Percentiles rank a stretch among this genome's conserved stretches.
phyloP scores from a whole-genome alignment of 2,329 filamentous ascomycete species.

The Pochonia chlamydosporia region DNA sequence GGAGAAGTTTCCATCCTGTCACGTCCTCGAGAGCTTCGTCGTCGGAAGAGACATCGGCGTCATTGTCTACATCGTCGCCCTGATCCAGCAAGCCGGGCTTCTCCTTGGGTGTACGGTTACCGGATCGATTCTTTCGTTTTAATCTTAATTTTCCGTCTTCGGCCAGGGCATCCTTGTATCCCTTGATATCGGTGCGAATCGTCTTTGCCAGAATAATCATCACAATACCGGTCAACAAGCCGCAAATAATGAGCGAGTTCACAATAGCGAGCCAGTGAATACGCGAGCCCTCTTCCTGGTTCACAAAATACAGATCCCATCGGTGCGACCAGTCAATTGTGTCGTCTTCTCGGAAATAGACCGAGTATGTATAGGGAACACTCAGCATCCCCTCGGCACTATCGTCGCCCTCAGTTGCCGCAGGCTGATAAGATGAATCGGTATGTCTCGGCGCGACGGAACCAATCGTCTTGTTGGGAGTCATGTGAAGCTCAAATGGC shows the following conservation, averaged over 20 bases:
- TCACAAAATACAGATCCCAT: constrained; percentile 87
- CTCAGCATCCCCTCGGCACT: constrained; percentile 63
- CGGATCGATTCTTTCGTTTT: constrained; percentile 41
- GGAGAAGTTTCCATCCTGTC: constrained; percentile 82
- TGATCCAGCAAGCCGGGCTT: constrained; percentile 59
- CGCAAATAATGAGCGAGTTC: constrained; percentile 80
- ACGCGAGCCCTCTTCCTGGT: constrained; percentile 73
- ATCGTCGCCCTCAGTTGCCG: constrained; percentile 39
- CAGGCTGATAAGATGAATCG: constrained; percentile 52
- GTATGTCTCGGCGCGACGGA: constrained; percentile 38
- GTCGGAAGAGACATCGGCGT: constrained; percentile 46
- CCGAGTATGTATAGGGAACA: constrained; percentile 82
- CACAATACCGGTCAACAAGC: constrained; percentile 70
- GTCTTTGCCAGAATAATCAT: constrained; percentile 77
- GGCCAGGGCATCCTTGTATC: constrained; percentile 57
- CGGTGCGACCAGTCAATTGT: constrained; percentile 75
- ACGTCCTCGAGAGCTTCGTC: constrained; percentile 66
- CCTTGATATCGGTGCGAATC: constrained; percentile 71
- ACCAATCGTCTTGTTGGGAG: constrained; percentile 54
- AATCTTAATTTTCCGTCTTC: constrained; percentile 60
- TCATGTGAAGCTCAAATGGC: constrained; percentile 63
- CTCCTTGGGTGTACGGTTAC: constrained; percentile 28
- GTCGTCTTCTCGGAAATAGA: constrained; percentile 82
- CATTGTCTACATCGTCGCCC: constrained; percentile 44
- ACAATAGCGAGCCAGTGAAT: constrained; percentile 87